Base-by-base conservation (phyloP, 2,329 filamentous ascomycete genomes). In the Rhexocercosporidium sp. region DNA sequence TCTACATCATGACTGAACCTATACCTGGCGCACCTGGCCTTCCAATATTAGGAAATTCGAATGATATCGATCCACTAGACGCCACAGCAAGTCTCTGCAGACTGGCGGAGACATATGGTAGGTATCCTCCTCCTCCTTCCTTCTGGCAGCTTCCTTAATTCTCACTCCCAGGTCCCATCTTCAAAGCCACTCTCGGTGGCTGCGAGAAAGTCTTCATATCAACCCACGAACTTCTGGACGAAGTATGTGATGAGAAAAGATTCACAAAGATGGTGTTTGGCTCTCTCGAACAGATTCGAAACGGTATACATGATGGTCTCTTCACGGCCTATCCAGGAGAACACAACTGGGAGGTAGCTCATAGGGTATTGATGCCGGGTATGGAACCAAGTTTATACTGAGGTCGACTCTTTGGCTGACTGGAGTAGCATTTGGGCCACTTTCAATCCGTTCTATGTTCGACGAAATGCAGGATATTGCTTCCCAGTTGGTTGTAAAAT, bases 391-490 rank as follows among this genome's bases (percentile, higher is more conserved):
- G 14, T 18, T 22, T 11, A n/a, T n/a, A n/a, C 3, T 22, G n/a
- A 12, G 4, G 3, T 27, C 7, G 47, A 11, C n/a, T 16, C 3
- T 14, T 22, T 25, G 65, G 31, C 63, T 68, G 46, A 64, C 49
- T 11, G 12, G 11, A 1, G 5, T n/a, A 67, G 89, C 89, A 2
- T 92, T 93, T 75, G 90, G 90, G 0, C 90, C 90, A 0, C 77
- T 92, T 25, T 83, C 86, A 1, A 92, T 93, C 72, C 83, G 86
- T 41, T 81, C 79, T 65, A 92, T 92, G 90, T 92, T 90, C 69
- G 82, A 85, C 68, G 87, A 89, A 73, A 90, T 90, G 88, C 83
- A 89, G 69, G 90, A 92, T 71, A 87, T 92, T 67, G 85, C 88
- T 4, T 82, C 83, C 0, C 90, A 92, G 74, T 78, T 92, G 59